Evolutionary conservation across 805 yeast genomes (phyloP).

Genomic region (Wickerhamiella allomyrinae): DNA sequence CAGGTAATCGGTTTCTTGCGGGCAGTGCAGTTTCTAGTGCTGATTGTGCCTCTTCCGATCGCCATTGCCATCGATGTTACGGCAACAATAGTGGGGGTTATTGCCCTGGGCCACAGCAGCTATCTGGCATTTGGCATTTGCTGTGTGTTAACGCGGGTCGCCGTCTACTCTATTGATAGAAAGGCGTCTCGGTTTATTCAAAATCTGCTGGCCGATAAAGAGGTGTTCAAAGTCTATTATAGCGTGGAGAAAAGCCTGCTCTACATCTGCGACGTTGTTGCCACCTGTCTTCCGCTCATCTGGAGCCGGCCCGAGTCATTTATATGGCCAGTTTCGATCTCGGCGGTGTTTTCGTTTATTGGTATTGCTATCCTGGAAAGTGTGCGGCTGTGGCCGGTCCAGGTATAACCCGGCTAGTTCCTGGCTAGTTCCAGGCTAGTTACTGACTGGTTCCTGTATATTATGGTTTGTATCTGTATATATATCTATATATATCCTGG

Average conservation of each 20-base stretch:
- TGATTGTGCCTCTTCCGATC: not conserved
- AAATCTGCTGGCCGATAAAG: conserved; percentile 13
- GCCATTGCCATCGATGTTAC: not conserved
- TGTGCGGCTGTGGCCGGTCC: not conserved
- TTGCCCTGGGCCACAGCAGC: not conserved
- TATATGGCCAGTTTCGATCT: conserved; percentile 8
- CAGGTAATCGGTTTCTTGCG: conserved; percentile 7
- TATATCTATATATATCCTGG: too few relatives aligned
- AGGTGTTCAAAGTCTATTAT: conserved; percentile 9
- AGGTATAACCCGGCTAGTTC: too few relatives aligned
- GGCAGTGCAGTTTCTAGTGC: conserved; percentile 7
- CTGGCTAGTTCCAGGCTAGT: too few relatives aligned
- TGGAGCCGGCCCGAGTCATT: conserved; percentile 9
- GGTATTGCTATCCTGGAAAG: conserved; percentile 7
- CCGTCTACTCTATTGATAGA: conserved; percentile 10
- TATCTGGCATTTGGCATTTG: conserved; percentile 3
- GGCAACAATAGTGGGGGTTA: not conserved
- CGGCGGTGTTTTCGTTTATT: conserved; percentile 6
- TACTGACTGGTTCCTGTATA: too few relatives aligned
- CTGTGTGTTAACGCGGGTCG: conserved; percentile 12
- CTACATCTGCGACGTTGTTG: conserved; percentile 7
- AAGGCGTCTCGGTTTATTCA: conserved; percentile 9
- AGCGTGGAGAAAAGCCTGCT: conserved; percentile 10
- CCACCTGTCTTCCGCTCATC: conserved; percentile 9
- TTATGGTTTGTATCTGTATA: too few relatives aligned